Base-by-base conservation (phyloP, 2,329 filamentous ascomycete genomes). In the Talaromyces sp. region DNA sequence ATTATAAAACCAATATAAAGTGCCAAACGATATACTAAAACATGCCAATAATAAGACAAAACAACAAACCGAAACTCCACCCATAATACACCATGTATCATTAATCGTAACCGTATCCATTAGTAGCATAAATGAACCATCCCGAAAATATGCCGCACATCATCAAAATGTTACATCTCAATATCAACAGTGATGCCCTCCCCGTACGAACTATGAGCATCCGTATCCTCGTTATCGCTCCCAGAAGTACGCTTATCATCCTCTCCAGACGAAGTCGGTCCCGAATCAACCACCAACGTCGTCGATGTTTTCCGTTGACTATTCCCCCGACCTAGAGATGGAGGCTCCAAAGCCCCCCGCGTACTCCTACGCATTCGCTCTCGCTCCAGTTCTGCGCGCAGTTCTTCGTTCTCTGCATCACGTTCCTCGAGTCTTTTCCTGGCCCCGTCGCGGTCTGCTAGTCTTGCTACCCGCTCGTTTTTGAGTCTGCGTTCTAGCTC, bases 401-500 rank as follows among this genome's bases (percentile, higher is more conserved):
- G 78, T 69, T 90, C 87, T 69, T 89, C 85, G 73, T 92, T 92
- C 79, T 93, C 89, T 62, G 84, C 81, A 73, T 88, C 85, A n/a
- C 90, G 84, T 67, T 93, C 90, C 65, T 92, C 89, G 0, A 97
- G 79, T 61, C 94, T 83, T 79, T 93, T 90, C 63, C 91, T 82
- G 33, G 94, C 94, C 27, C 92, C 93, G 57, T 86, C 90, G 3
- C 95, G 87, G 78, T 99, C 95, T 65, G 96, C 82, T 62, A 96
- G 82, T 52, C 95, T 82, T 1, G 89, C 93, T 77, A 98, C 95
- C 14, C 95, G 83, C 79, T 99, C 95, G 54, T 91, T 88, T 76
- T 97, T 96, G 19, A 99, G 82, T 70, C 96, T 87, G 69, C 89
- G 85, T 81, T 99, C 95, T 70, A 98, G 82, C 74, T 98, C 93